Conservation (phyloP, 192 early-diverging fungal species). For the Entomortierella lignicola region DNA sequence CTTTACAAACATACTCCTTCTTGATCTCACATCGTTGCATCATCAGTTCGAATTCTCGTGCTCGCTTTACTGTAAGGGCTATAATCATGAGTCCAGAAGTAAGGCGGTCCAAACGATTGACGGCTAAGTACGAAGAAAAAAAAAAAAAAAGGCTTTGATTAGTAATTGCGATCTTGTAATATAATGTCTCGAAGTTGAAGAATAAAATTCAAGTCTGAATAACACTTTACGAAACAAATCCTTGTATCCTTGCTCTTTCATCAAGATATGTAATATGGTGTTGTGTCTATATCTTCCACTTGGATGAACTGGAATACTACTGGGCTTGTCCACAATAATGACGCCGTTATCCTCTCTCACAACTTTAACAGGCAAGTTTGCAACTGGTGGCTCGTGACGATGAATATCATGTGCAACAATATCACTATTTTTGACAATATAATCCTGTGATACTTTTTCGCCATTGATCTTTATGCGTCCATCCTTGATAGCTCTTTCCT, state of each 20-base stretch:
- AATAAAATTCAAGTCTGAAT: background rate
- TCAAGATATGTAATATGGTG: conserved; percentile 76
- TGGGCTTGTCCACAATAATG: conserved; percentile 92
- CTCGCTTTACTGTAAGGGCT: conserved; percentile 66
- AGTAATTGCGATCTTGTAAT: background rate
- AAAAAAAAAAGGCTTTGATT: background rate
- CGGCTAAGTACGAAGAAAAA: conserved; percentile 56
- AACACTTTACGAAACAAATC: conserved; percentile 64
- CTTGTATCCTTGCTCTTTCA: conserved; percentile 68
- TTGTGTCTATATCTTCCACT: conserved; percentile 92
- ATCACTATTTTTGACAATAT: conserved; percentile 82
- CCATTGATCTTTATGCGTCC: conserved; percentile 90
- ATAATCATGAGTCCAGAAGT: conserved; percentile 94
- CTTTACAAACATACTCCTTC: conserved; percentile 92
- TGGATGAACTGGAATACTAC: conserved; percentile 85
- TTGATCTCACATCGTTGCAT: conserved; percentile 74
- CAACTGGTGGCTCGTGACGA: conserved; percentile 95
- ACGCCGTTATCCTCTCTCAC: conserved; percentile 72
- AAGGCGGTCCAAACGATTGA: conserved; percentile 92
- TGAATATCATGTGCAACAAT: conserved; percentile 86
- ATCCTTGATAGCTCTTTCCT: conserved; percentile 78
- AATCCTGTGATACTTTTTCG: conserved; percentile 62
- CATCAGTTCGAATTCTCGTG: conserved; percentile 71
- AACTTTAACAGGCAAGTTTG: conserved; percentile 70
- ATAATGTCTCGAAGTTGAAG: background rate